phyloP scores from a whole-genome alignment of 371 early-diverging fungal species.

The Mortierella sp. region DNA sequence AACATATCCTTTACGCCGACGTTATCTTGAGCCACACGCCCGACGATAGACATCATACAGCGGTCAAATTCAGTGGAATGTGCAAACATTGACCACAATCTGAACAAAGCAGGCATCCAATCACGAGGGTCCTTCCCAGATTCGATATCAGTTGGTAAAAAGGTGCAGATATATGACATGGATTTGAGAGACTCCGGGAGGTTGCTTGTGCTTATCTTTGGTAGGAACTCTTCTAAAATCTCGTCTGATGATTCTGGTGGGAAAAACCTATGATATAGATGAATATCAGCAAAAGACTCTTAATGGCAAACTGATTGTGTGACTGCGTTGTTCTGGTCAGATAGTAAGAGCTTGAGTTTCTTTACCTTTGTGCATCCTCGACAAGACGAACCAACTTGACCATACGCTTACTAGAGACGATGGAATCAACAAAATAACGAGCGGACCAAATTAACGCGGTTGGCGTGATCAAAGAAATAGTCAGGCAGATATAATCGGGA shows the following conservation, averaged over 20 bases:
- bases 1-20: constrained; percentile 60
- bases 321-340: too few species aligned
- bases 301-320: too few species aligned
- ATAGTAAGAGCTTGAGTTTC: neutral
- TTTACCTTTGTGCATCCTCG: constrained; percentile 37
- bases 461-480: neutral
- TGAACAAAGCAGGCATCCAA: constrained; percentile 87
- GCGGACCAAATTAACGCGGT: constrained; percentile 33
- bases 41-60: constrained; percentile 75
- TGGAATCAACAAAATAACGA: constrained; percentile 7
- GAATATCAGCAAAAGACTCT: neutral
- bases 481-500: neutral
- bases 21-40: constrained; percentile 72
- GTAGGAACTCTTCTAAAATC: constrained; percentile 73
- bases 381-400: constrained; percentile 34
- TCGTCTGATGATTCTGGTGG: constrained; percentile 73
- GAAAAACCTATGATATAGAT: constrained; percentile 69
- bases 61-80: constrained; percentile 70
- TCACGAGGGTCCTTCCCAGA: constrained; percentile 59
- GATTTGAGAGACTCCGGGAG: constrained; percentile 63
- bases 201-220: constrained; percentile 32
- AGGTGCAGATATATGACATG: constrained; percentile 73
- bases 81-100: constrained; percentile 81
- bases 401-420: constrained; percentile 37
- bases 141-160: constrained; percentile 64